Evolutionary conservation across 2,329 filamentous ascomycete genomes (phyloP), one percentile per base, ranked within the genome.

Genomic region (Colletotrichum destructivum): DNA sequence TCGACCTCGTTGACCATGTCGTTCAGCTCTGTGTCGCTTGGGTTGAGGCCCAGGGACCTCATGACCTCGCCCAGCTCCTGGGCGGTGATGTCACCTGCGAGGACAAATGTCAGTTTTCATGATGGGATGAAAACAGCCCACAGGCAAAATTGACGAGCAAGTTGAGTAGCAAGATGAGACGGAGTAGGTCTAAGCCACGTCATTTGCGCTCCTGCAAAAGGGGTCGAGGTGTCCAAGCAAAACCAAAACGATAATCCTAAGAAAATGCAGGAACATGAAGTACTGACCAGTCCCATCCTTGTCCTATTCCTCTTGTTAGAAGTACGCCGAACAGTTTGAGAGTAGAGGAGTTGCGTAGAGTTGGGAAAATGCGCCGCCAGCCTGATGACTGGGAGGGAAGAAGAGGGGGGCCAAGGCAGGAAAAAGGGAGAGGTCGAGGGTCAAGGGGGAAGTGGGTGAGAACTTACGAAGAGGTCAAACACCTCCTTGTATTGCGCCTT

Each of bases 401-500:
- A 12, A 13, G 18, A 12, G 52, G 11, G 31, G 18, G 16, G 52
- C 18, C 52, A 38, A 21, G 52, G 52, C 52, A 35, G 52, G 44
- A 31, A 60, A 64, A 54, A 42, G 51, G 74, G 52, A 56, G 61
- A 55, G 59, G 40, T n/a, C 35, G 47, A 47, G 26, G 31, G 16
- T 16, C 15, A 51, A 38, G 65, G 68, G 26, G 54, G 61, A 31
- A 44, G 42, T 31, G 49, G 47, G 56, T 21, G 44, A 23, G 52
- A 46, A 86, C 96, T 92, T 92, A 99, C 96, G 86, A 99, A 99
- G 77, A 99, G 94, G 84, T 96, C 99, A 88, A 99, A 99, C 66
- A 96, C 96, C 89, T 99, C 96, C 93, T 98, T 99, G 90, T 98
- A 99, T 89, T 99, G 96, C 83, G 96, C 98, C 84, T 98, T 96